Evolutionary conservation across 352 stramenopile genomes (phyloP), one percentile per base, ranked within the genome.

Genomic region (Salisapilia sapeloensis): DNA sequence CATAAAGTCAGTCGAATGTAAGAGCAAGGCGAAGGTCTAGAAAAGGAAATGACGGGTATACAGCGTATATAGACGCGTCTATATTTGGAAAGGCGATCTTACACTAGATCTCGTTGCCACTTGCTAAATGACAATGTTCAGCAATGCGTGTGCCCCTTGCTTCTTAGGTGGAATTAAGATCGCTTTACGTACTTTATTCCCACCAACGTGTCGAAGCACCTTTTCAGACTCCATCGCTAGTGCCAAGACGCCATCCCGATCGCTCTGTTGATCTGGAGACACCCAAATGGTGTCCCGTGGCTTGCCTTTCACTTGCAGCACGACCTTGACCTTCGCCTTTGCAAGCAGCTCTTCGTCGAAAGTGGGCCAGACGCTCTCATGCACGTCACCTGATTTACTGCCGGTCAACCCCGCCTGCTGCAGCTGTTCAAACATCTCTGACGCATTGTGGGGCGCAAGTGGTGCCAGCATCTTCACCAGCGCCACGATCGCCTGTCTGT

Each of bases 91-190:
- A n/a, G n/a, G n/a, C n/a, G n/a, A n/a, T n/a, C n/a, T n/a, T n/a
- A n/a, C n/a, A n/a, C n/a, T n/a, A n/a, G n/a, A n/a, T n/a, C n/a
- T n/a, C n/a, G n/a, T n/a, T n/a, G n/a, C n/a, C n/a, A n/a, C n/a
- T n/a, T n/a, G n/a, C n/a, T n/a, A n/a, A n/a, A n/a, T n/a, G n/a
- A 85, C 67, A 53, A 89, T 85, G 45, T 89, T 89, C 24, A 89
- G 44, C 11, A 85, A 49, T 13, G 66, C 59, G 32, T 89, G 72
- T 13, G 52, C 46, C 3, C 72, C 72, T 37, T 81, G 69, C 33
- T 84, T 85, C 44, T 84, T 82, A 9, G 72, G 71, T n/a, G 64
- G 45, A 39, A 89, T 66, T 25, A 85, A 50, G 32, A 89, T 82
- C 24, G 65, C 61, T 44, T 82, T 82, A 39, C 59, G 55, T 33